Evolutionary conservation across 2,329 filamentous ascomycete species (phyloP).

Genomic region (Penicillium sumatraense): DNA sequence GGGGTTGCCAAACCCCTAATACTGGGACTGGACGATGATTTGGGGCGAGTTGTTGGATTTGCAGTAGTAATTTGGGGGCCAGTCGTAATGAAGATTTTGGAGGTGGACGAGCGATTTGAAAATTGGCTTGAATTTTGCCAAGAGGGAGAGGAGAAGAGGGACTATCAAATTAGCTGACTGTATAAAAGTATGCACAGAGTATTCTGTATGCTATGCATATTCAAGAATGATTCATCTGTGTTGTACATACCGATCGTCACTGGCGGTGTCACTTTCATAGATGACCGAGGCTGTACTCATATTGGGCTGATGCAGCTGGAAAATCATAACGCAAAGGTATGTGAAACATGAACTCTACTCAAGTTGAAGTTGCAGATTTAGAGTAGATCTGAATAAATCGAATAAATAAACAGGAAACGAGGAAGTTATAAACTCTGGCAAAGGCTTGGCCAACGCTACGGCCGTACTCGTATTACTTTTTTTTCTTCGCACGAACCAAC

Average conservation of each 20-base stretch:
- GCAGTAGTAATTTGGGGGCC: constrained; percentile 33
- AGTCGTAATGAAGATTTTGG: constrained; percentile 36
- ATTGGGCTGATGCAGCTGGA: background rate
- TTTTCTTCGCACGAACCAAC: constrained; percentile 14
- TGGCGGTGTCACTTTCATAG: constrained; percentile 27
- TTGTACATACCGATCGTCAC: constrained; percentile 30
- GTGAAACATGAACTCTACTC: too few species aligned
- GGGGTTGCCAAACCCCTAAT: constrained; percentile 37
- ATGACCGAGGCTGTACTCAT: constrained; percentile 17
- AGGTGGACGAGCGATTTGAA: constrained; percentile 36
- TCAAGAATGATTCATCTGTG: too few species aligned
- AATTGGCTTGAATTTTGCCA: constrained; percentile 29
- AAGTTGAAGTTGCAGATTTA: too few species aligned
- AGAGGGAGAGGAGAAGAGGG: constrained; percentile 5
- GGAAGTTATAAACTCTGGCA: background rate
- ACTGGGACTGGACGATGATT: constrained; percentile 33
- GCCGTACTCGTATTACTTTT: constrained; percentile 22
- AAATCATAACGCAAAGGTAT: background rate
- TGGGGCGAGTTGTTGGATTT: constrained; percentile 37
- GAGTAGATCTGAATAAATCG: too few species aligned
- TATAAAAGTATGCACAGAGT: too few species aligned
- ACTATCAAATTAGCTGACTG: background rate
- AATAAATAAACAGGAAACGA: background rate
- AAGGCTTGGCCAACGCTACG: too few species aligned
- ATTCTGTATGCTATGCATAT: too few species aligned